A percentile compares a stretch with the other conserved stretches of the same genome.
These are phyloP conservation scores for Verticillium isaacii DNA, from an alignment of 2,329 filamentous ascomycete genomes.

Conservation along the genomic window DNA sequence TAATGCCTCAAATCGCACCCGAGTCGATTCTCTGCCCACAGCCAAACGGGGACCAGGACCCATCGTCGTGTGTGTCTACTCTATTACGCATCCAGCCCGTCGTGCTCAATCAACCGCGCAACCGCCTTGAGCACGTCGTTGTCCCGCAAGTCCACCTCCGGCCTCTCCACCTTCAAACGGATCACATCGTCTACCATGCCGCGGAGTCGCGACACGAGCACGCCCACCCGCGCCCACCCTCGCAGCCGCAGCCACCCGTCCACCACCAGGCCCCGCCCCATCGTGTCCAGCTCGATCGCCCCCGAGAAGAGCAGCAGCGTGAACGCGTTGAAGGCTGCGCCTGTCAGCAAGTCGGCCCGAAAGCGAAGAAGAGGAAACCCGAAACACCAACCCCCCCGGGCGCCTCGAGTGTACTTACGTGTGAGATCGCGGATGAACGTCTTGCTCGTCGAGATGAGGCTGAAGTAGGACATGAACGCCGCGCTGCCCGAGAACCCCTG, in stretches of 20 bases:
- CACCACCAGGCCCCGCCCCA: conserved; percentile 80
- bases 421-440: conserved; percentile 89
- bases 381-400: neutral
- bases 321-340: conserved; percentile 77
- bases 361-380: neutral
- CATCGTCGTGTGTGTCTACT: neutral
- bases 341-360: conserved; percentile 1
- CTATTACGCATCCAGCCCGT: conserved; percentile 68
- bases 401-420: conserved; percentile 48
- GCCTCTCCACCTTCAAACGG: conserved; percentile 74
- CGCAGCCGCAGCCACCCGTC: conserved; percentile 84
- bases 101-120: conserved; percentile 77
- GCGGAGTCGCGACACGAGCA: conserved; percentile 76
- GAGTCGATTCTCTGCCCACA: neutral
- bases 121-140: conserved; percentile 73
- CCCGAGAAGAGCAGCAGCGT: conserved; percentile 85
- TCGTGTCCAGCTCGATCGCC: conserved; percentile 76
- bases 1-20: neutral
- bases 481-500: conserved; percentile 73
- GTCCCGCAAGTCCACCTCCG: conserved; percentile 51
- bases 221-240: conserved; percentile 93
- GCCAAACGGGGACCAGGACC: neutral
- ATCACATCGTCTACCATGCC: conserved; percentile 84
- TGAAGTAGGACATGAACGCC: conserved; percentile 84
- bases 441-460: conserved; percentile 86